Base-by-base conservation (phyloP, 352 stramenopile genomes). In the Phytophthora ohioensis region DNA sequence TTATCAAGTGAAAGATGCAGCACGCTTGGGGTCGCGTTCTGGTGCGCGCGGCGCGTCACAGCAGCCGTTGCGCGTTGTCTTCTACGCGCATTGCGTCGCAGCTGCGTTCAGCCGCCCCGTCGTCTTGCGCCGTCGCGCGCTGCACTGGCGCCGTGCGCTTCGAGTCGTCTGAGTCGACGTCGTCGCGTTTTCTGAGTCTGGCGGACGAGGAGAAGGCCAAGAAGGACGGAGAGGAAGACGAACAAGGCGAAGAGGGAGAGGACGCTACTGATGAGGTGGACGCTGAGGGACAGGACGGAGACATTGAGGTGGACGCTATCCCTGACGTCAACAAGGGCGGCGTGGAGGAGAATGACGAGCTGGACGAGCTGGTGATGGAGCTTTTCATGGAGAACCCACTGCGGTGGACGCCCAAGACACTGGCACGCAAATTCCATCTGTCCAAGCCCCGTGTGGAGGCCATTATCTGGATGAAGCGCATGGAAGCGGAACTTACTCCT, bases 301-400 rank as follows among this genome's bases (percentile, higher is more conserved):
- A 91, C 57, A 73, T 93, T 45, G 82, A 90, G 46, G 78, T 85
- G 9, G 85, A 91, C 36, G 67, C 79, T 15, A 75, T 88, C 21
- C 62, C 67, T 5, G 87, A 94, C 55, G 82, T 93, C 13, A 93
- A 93, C 76, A 77, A 79, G 32, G 89, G 87, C 48, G 89, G 87
- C 51, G 75, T 93, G 5, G 73, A 81, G 42, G 82, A 93, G 61
- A 82, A 87, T 57, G 88, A 94, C 45, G 76, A 91, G 58, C 69
- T 91, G 48, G 84, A 94, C 64, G 75, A 87, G 43, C 63, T 91
- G 66, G 80, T 95, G 55, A 93, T 92, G 80, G 76, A 90, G 56
- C 65, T 96, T 41, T 91, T 86, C 66, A 87, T 98, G 78, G 82
- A 93, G 60, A 87, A 98, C 77, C 90, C 93, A 17, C 59, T 97